Evolutionary conservation across 2,329 filamentous ascomycete genomes (phyloP), one percentile per base, ranked within the genome.

Genomic region (Elsinoe australis): DNA sequence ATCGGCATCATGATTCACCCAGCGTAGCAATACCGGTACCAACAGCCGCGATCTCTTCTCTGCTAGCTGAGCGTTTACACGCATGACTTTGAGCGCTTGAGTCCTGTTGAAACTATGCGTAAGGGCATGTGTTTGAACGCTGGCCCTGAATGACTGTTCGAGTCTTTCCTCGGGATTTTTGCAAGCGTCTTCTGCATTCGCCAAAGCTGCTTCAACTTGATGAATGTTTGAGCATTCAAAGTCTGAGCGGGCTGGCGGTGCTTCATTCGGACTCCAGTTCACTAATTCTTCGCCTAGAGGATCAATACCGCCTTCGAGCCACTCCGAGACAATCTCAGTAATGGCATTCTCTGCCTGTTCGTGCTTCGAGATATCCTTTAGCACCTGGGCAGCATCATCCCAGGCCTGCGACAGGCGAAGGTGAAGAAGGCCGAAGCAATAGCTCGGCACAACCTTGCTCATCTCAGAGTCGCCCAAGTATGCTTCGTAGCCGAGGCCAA

Each of bases 361-460:
- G 17, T 74, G 75, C 55, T 85, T 76, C 15, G 81, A 77, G 47
- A 98, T 80, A 45, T 82, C 74, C 58, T 87, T 84, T 59, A 98
- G 68, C 0, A 85, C 80, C 48, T 80, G 76, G 44, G 83, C 79
- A 0, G 86, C 78, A 58, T 94, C 87, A 52, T 94, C 86, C 86
- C 90, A 95, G 4, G 94, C 72, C 28, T 87, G 87, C 0, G 88
- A 78, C 54, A 95, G 73, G 56, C 84, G 86, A 41, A 94, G 80
- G 0, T 89, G 92, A 51, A 96, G 74, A 65, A 95, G 76, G 41
- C 92, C 92, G 57, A 95, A 95, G 57, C 87, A 81, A 59, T 89
- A 96, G 0, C 79, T 75, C 0, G 89, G 85, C 22, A 96, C 75
- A 5, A 87, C 79, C 57, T 77, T 74, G 51, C 77, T 73, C 54